phyloP scores from a whole-genome alignment of 805 yeast species.

The Suhomyces pyralidae region DNA sequence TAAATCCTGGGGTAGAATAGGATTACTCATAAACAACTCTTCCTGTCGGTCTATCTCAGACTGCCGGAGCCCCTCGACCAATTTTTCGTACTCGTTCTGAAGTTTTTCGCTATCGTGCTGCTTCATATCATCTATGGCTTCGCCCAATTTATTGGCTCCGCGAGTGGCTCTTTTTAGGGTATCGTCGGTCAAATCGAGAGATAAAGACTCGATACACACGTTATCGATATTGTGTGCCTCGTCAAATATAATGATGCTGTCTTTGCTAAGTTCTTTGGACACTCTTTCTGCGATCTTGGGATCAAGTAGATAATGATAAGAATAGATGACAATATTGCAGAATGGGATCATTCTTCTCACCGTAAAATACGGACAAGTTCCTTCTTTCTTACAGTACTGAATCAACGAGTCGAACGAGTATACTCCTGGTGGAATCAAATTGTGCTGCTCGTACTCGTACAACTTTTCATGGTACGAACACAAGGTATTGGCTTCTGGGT shows the following conservation, averaged over 20 bases:
- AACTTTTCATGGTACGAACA: constrained; percentile 92
- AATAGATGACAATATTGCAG: constrained; percentile 91
- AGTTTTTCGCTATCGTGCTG: constrained; percentile 76
- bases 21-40: constrained; percentile 79
- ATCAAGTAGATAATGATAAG: constrained; percentile 92
- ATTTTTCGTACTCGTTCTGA: constrained; percentile 85
- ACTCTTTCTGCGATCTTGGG: constrained; percentile 97
- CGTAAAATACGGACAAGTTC: constrained; percentile 94
- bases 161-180: constrained; percentile 78
- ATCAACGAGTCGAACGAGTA: constrained; percentile 86
- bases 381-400: constrained; percentile 71
- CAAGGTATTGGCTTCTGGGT: constrained; percentile 36
- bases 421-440: constrained; percentile 88
- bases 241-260: constrained; percentile 91
- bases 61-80: constrained; percentile 86
- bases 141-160: constrained; percentile 79
- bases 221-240: constrained; percentile 99
- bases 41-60: constrained; percentile 62
- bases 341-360: constrained; percentile 96
- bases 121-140: constrained; percentile 82
- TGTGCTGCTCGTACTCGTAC: constrained; percentile 80
- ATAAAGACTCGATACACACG: constrained; percentile 94
- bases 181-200: constrained; percentile 90
- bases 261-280: constrained; percentile 86
- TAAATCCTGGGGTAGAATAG: constrained; percentile 80